phyloP scores from a whole-genome alignment of 176 grass and related monocot genomes.

The Otatea glauca region DNA sequence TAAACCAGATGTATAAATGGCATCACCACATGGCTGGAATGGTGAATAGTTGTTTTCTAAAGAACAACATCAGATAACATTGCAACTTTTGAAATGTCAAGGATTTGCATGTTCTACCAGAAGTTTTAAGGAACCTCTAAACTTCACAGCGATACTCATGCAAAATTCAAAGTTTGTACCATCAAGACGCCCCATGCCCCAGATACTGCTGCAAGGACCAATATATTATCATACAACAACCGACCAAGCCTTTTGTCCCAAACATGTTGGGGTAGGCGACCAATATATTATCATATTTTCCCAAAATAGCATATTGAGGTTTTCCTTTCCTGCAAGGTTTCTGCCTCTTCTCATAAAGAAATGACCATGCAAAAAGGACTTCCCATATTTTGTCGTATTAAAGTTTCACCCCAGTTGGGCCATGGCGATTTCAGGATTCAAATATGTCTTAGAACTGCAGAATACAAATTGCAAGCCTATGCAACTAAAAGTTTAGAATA shows the following conservation, averaged over 20 bases:
- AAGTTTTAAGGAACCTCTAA: neutral
- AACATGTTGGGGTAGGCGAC: neutral
- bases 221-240: neutral
- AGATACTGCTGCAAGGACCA: neutral
- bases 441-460: neutral
- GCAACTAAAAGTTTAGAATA: neutral
- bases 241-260: no score
- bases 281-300: neutral
- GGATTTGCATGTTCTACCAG: neutral
- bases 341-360: slow-evolving; percentile 8
- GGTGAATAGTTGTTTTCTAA: neutral
- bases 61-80: neutral
- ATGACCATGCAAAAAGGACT: neutral
- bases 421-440: neutral
- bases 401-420: neutral
- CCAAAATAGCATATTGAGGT: neutral
- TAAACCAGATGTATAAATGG: neutral
- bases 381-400: neutral
- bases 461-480: neutral
- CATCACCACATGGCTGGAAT: neutral
- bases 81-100: slow-evolving; percentile 16
- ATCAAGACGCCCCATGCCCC: neutral
- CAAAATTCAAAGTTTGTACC: neutral
- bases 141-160: neutral
- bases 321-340: neutral